Evolutionary conservation across 208 protist species (phyloP).

Genomic region (Trypanosoma conorhini): DNA sequence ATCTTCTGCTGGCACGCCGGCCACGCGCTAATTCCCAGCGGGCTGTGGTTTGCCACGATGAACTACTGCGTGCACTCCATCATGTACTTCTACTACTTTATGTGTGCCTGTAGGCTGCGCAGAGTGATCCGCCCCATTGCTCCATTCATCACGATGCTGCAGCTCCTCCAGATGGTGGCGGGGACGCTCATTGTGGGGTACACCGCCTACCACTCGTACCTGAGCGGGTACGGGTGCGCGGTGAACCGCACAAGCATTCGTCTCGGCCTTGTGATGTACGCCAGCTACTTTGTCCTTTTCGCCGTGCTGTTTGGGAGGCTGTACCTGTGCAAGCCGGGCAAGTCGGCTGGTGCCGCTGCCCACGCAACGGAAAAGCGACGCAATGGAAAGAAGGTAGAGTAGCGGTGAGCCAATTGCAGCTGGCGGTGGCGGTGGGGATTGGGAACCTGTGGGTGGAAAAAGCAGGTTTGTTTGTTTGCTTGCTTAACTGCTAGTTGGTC

Average conservation of each 20-base stretch:
- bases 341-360: neutral
- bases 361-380: neutral
- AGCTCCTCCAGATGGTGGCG: conserved; percentile 94
- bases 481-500: no score
- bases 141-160: conserved; percentile 81
- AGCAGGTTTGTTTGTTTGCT: neutral
- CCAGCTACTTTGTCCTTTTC: conserved; percentile 93
- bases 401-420: neutral
- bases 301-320: conserved; percentile 74
- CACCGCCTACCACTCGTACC: conserved; percentile 53
- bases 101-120: conserved; percentile 62
- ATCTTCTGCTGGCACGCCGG: conserved; percentile 93
- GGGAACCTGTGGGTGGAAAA: neutral
- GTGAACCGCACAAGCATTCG: conserved; percentile 58
- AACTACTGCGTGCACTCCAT: conserved; percentile 95
- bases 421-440: neutral
- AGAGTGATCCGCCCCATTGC: conserved; percentile 73
- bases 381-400: conserved; percentile 16
- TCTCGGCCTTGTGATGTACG: conserved; percentile 88
- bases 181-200: conserved; percentile 70
- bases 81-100: conserved; percentile 96
- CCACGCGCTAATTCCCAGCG: conserved; percentile 38
- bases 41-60: conserved; percentile 89
- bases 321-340: conserved; percentile 56
- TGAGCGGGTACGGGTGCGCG: conserved; percentile 54